Evolutionary conservation across 164 flowering plant species (phyloP), one percentile per base, ranked within the genome.

Genomic region (Nelumbo lutea): DNA sequence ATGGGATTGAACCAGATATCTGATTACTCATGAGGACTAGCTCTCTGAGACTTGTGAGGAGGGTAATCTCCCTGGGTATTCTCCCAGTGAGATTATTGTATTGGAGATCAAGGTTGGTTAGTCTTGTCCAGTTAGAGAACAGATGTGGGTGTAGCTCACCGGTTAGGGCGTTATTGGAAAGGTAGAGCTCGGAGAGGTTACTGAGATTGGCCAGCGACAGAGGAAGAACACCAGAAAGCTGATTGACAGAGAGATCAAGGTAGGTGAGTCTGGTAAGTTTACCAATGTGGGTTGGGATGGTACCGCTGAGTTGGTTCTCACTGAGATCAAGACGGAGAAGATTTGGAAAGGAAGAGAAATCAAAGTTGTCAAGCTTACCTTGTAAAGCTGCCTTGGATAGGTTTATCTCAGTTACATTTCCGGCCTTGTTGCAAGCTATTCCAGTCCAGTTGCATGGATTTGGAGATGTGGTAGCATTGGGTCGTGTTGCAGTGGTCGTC

Each of bases 21-120:
- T 7, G 41, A 64, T 79, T 79, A 1, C 55, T 3, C 14, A 68
- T 69, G 3, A 79, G 73, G 64, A 2, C 8, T 2, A 51, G 55
- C 8, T 7, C 2, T 10, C 3, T 51, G 9, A 51, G 55, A 14
- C 11, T 51, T 7, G 8, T 8, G 13, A 51, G 11, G 3, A 8
- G 8, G 11, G 13, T 14, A 8, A 51, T 51, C 8, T 10, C 6
- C 2, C 13, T 10, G 11, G 55, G 55, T 2, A 51, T 51, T 14
- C 3, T 7, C 55, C 55, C 55, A 7, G 3, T 51, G 9, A 51
- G 2, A 2, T 51, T 10, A 51, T 51, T 51, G 55, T 8, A 5
- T 7, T 51, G 11, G 13, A 51, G 55, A 5, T 51, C 3, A 2
- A 51, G 9, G 55, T 10, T 8, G 11, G 9, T 7, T 5, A 51